These are phyloP conservation scores for Boeremia exigua DNA, from an alignment of 2,329 filamentous ascomycete genomes.

Conservation along the genomic window DNA sequence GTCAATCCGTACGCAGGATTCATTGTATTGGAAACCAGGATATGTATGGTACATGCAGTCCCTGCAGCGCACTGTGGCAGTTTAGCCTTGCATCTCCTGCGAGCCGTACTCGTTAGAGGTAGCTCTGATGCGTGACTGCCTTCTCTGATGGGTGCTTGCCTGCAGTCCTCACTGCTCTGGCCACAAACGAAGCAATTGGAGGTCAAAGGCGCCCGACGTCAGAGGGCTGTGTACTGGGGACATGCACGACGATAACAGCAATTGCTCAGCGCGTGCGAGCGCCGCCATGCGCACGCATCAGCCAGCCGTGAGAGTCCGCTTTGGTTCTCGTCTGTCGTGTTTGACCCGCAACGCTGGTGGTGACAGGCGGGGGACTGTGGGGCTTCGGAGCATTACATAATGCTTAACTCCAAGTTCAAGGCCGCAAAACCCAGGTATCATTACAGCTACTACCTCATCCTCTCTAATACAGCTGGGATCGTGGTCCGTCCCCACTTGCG, in stretches of 20 bases:
- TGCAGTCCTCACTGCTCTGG: too few relatives aligned
- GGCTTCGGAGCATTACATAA: not conserved
- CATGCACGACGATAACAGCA: not conserved
- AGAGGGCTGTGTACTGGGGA: not conserved
- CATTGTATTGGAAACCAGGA: constrained; percentile 3
- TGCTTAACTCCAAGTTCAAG: not conserved
- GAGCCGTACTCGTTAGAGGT: too few relatives aligned
- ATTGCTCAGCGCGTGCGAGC: not conserved
- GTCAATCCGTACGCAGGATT: not conserved
- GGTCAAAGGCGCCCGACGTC: not conserved
- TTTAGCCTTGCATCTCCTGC: too few relatives aligned
- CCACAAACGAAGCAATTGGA: not conserved
- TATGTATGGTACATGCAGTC: constrained; percentile 8
- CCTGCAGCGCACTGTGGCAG: constrained; percentile 1
- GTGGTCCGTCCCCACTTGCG: constrained; percentile 25
- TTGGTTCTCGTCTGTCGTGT: not conserved
- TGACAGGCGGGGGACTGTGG: constrained; percentile 10
- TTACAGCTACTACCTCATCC: constrained; percentile 17
- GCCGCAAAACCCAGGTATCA: not conserved
- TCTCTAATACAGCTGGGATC: constrained; percentile 20
- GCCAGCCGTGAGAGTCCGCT: not conserved
- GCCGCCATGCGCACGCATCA: not conserved
- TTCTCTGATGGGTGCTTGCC: too few relatives aligned
- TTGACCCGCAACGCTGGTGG: constrained; percentile 5
- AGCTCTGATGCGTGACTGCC: too few relatives aligned